These are phyloP conservation scores for Lycium barbarum DNA, from an alignment of 257 asterid genomes.

Conservation along the genomic window DNA sequence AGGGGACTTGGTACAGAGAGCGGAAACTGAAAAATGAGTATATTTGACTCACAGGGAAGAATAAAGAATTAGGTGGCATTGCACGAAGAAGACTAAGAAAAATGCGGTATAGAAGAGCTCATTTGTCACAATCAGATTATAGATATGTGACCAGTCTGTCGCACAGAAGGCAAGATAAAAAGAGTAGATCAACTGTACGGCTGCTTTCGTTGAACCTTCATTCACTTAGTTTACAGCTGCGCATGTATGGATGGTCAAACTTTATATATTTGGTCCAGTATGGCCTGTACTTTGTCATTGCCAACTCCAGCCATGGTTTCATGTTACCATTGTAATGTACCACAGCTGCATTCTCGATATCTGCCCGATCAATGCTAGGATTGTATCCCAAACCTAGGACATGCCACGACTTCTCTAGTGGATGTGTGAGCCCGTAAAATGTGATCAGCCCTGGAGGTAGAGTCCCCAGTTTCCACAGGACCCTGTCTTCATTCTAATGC, in stretches of 20 bases:
- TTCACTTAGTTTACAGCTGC: conserved; percentile 76
- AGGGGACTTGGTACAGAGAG: conserved; percentile 28
- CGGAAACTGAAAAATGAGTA: conserved; percentile 44
- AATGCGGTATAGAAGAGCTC: neutral
- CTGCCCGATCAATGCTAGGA: conserved; percentile 79
- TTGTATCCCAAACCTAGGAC: conserved; percentile 97
- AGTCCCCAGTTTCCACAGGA: conserved; percentile 96
- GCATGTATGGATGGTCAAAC: conserved; percentile 78
- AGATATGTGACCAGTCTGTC: conserved; percentile 31
- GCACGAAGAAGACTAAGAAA: neutral
- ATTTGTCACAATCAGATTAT: conserved; percentile 5
- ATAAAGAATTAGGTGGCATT: conserved; percentile 36
- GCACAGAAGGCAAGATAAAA: conserved; percentile 26
- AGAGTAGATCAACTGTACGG: conserved; percentile 35
- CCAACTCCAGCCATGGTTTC: conserved; percentile 99
- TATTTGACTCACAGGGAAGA: conserved; percentile 45
- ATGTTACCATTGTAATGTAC: conserved; percentile 95
- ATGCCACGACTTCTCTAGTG: conserved; percentile 96
- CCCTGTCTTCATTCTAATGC: conserved; percentile 86
- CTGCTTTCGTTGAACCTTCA: conserved; percentile 39
- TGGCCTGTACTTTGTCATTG: conserved; percentile 87
- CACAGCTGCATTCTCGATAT: conserved; percentile 94
- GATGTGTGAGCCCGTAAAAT: conserved; percentile 91
- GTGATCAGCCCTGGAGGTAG: conserved; percentile 97
- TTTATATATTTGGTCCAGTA: conserved; percentile 90